phyloP scores from a whole-genome alignment of 1,284 basidiomycete species.

The Ceratobasidium sp. region DNA sequence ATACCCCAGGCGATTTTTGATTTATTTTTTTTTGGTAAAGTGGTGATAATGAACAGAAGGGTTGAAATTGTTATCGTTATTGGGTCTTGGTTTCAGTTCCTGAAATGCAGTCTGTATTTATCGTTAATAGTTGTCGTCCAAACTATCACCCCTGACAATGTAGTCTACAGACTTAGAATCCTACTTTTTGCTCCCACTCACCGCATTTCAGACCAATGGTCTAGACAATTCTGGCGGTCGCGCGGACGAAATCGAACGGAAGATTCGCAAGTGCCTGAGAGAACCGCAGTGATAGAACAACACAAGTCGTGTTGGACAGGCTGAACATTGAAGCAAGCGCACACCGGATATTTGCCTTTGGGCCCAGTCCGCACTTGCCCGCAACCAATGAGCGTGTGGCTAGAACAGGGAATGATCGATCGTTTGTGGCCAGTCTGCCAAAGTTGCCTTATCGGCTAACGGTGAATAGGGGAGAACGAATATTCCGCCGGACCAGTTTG shows the following conservation, averaged over 20 bases:
- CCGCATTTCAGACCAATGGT: neutral
- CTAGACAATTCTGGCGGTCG: neutral
- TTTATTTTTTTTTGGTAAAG: too few species aligned
- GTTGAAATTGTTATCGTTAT: conserved; percentile 2
- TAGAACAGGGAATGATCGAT: conserved; percentile 13
- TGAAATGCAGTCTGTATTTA: neutral
- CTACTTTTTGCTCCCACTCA: neutral
- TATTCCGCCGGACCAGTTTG: neutral
- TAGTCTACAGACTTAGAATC: neutral
- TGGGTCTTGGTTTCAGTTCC: neutral
- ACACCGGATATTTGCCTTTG: conserved; percentile 7
- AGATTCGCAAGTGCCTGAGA: conserved; percentile 7
- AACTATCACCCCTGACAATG: neutral
- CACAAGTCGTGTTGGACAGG: neutral
- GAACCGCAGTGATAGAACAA: neutral
- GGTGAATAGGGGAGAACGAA: conserved; percentile 16
- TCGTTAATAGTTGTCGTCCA: conserved; percentile 2
- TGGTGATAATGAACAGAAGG: too few species aligned
- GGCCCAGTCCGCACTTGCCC: neutral
- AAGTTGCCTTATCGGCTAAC: neutral
- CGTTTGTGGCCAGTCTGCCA: neutral
- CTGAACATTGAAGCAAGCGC: conserved; percentile 24
- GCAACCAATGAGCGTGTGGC: neutral
- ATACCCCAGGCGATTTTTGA: neutral
- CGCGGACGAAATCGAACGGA: conserved; percentile 7